Conservation (phyloP, 2,329 filamentous ascomycete species). For the Paecilomyces sp. region DNA sequence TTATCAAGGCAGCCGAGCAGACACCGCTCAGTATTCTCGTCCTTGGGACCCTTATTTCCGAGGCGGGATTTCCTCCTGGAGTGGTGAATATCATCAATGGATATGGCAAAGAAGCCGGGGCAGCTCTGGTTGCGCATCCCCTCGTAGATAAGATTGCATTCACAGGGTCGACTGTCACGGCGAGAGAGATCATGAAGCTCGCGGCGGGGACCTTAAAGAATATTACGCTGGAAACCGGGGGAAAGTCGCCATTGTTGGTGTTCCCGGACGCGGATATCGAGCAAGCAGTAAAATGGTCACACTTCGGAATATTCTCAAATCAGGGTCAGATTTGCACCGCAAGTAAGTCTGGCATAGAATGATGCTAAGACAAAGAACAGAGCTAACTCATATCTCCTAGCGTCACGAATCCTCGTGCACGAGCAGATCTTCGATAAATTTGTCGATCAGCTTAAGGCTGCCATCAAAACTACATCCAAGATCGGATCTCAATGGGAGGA, state of each 20-base stretch:
- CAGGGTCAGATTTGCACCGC: background rate
- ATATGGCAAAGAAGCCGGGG: slow-evolving; percentile 46
- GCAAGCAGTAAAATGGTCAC: slow-evolving; percentile 17
- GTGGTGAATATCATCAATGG: slow-evolving; percentile 68
- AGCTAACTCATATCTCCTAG: background rate
- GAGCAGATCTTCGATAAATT: slow-evolving; percentile 10
- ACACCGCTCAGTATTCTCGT: slow-evolving; percentile 49
- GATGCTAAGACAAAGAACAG: background rate
- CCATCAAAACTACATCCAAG: slow-evolving; percentile 3
- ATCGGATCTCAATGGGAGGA: background rate
- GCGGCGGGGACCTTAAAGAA: slow-evolving; percentile 26
- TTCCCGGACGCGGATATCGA: slow-evolving; percentile 27
- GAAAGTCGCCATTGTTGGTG: slow-evolving; percentile 29
- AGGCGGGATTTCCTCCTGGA: slow-evolving; percentile 66
- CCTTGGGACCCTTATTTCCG: slow-evolving; percentile 56
- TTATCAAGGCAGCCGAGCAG: slow-evolving; percentile 48
- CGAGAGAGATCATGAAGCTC: slow-evolving; percentile 22
- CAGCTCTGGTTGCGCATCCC: slow-evolving; percentile 20
- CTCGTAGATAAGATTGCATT: slow-evolving; percentile 27
- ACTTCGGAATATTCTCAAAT: slow-evolving; percentile 7
- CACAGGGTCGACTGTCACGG: slow-evolving; percentile 25
- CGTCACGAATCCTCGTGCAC: slow-evolving; percentile 14
- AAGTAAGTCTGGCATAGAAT: background rate
- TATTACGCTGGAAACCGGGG: slow-evolving; percentile 29
- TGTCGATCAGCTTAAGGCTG: slow-evolving; percentile 7